phyloP scores from a whole-genome alignment of 495 filamentous ascomycete genomes.

The Apodospora peruviana region DNA sequence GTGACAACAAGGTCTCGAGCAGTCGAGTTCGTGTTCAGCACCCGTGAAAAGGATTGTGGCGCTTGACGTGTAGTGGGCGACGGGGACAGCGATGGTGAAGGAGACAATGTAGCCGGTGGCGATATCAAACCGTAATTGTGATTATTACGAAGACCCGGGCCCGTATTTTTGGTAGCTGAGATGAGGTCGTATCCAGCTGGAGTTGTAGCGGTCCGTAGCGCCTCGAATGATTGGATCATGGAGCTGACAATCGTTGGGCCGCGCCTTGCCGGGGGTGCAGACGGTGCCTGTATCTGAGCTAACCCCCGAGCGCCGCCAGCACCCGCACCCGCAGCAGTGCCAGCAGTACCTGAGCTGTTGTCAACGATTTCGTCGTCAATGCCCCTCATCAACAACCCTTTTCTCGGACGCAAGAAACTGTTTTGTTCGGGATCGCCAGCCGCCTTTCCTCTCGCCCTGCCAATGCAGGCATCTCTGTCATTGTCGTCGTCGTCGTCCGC shows the following conservation, averaged over 20 bases:
- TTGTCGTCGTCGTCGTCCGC: conserved; percentile 1
- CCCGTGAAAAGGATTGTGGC: not conserved
- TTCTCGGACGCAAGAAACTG: too few species aligned
- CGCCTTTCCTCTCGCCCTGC: not conserved
- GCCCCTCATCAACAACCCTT: too few species aligned
- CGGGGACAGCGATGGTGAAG: conserved; percentile 14
- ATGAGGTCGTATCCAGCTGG: conserved; percentile 19
- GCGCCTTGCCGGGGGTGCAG: not conserved
- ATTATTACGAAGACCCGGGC: conserved; percentile 5
- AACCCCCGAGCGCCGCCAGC: not conserved
- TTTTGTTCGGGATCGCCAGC: too few species aligned
- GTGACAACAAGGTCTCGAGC: not conserved
- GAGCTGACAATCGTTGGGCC: conserved; percentile 18
- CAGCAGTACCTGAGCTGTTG: conserved; percentile 9
- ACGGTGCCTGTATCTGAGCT: not conserved
- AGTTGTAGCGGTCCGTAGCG: conserved; percentile 17
- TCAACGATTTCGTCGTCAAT: too few species aligned
- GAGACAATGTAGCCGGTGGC: conserved; percentile 16
- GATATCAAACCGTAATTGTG: conserved; percentile 9
- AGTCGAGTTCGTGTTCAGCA: not conserved
- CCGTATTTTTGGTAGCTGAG: conserved; percentile 13
- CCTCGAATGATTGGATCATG: conserved; percentile 29
- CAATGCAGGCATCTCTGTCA: too few species aligned
- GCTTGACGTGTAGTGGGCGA: conserved; percentile 3
- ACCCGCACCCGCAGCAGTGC: not conserved